phyloP scores from a whole-genome alignment of 1,284 basidiomycete genomes.

The Mycena citricolor region DNA sequence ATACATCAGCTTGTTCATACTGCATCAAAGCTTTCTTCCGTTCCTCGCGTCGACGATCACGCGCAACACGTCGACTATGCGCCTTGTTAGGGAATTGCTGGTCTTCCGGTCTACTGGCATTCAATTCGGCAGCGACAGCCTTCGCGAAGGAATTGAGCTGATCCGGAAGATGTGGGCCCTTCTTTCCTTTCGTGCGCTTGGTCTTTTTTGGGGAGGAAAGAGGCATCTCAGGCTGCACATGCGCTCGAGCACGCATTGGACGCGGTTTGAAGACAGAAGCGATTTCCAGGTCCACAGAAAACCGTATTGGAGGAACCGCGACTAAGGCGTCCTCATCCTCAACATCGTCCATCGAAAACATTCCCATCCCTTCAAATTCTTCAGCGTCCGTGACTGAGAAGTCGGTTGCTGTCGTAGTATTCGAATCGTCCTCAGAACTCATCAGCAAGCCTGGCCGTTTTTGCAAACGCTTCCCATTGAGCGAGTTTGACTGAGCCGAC shows the following conservation, averaged over 20 bases:
- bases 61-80: conserved; percentile 43
- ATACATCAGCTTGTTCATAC: conserved; percentile 24
- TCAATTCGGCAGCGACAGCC: not conserved
- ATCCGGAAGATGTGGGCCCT: conserved; percentile 18
- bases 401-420: conserved; percentile 41
- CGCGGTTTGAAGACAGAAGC: conserved; percentile 70
- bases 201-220: conserved; percentile 32
- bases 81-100: conserved; percentile 26
- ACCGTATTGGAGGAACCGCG: conserved; percentile 22
- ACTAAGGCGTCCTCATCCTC: conserved; percentile 35
- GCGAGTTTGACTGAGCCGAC: conserved; percentile 37
- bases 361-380: not conserved
- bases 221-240: conserved; percentile 28
- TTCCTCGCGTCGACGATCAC: conserved; percentile 49
- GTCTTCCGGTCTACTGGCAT: conserved; percentile 4
- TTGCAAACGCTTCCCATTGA: conserved; percentile 28
- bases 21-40: conserved; percentile 33
- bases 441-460: conserved; percentile 28
- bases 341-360: conserved; percentile 51
- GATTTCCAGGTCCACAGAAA: conserved; percentile 62
- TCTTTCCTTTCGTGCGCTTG: conserved; percentile 40
- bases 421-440: conserved; percentile 17
- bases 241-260: conserved; percentile 50
- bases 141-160: conserved; percentile 7
- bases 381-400: conserved; percentile 31